Evolutionary conservation across 2,329 filamentous ascomycete genomes (phyloP).

Genomic region (Calcarisporium arbuscula): DNA sequence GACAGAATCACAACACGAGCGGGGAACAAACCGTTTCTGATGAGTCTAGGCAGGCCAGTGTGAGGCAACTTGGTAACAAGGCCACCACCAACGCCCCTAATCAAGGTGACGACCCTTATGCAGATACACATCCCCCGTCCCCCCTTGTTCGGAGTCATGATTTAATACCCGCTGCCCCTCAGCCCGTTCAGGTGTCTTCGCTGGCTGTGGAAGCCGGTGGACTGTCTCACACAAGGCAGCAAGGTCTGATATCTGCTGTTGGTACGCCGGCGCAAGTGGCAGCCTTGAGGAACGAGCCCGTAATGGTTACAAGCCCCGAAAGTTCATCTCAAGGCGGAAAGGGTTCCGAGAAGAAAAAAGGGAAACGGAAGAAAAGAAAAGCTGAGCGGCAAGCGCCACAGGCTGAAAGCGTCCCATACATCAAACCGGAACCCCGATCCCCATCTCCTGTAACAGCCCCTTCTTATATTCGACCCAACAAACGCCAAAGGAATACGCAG

Average conservation of each 20-base stretch:
- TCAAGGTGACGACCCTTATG: conserved; percentile 16
- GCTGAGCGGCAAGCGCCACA: conserved; percentile 43
- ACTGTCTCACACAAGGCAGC: too few species aligned
- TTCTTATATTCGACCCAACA: conserved; percentile 47
- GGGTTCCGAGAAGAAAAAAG: conserved; percentile 41
- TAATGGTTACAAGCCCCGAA: conserved; percentile 49
- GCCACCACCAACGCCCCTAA: conserved; percentile 11
- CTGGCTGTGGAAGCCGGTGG: conserved; percentile 46
- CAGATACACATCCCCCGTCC: conserved; percentile 37
- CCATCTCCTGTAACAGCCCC: conserved; percentile 51
- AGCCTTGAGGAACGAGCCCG: conserved; percentile 46
- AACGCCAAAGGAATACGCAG: conserved; percentile 46
- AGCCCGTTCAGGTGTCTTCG: conserved; percentile 63
- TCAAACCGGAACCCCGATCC: conserved; percentile 61
- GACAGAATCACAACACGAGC: conserved; percentile 23
- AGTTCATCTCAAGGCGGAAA: conserved; percentile 51
- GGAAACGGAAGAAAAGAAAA: conserved; percentile 48
- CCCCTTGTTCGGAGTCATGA: conserved; percentile 68
- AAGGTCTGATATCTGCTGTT: conserved; percentile 10
- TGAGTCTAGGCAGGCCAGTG: conserved; percentile 30
- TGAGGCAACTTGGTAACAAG: conserved; percentile 10
- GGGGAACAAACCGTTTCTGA: conserved; percentile 36
- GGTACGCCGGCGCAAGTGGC: conserved; percentile 46
- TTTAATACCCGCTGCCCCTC: conserved; percentile 65
- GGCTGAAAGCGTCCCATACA: conserved; percentile 43